Evolutionary conservation across 345 rosid species (phyloP).

Genomic region (Bretschneidera sinensis): DNA sequence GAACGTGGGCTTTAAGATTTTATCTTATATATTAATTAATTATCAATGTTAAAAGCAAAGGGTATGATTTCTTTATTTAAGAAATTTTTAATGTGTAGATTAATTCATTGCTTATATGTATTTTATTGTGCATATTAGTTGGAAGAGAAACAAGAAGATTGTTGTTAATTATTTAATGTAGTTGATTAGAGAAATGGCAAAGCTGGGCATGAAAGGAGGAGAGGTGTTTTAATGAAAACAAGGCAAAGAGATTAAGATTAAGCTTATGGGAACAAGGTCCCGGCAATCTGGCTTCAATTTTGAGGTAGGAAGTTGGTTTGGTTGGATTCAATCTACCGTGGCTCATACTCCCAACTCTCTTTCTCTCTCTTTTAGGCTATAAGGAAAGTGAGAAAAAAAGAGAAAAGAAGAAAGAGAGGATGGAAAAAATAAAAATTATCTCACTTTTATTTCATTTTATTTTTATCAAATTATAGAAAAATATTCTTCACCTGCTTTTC

Average conservation of each 20-base stretch:
- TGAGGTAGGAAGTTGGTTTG: slow-evolving; percentile 33
- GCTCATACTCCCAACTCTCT: neutral
- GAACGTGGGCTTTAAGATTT: slow-evolving; percentile 23
- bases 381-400: no score
- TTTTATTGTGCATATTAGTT: slow-evolving; percentile 1
- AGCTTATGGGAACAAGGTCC: slow-evolving; percentile 39
- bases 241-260: slow-evolving; percentile 35
- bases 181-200: slow-evolving; percentile 35
- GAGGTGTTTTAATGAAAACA: slow-evolving; percentile 47
- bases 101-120: no score
- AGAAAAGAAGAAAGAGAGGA: no score
- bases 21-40: neutral
- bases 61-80: neutral
- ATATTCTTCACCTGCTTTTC: no score
- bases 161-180: neutral
- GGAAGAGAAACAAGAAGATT: slow-evolving; percentile 14
- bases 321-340: slow-evolving; percentile 21
- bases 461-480: no score
- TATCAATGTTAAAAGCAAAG: neutral
- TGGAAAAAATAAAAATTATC: no score
- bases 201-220: slow-evolving; percentile 50
- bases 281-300: slow-evolving; percentile 39
- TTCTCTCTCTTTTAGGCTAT: neutral
- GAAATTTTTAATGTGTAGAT: neutral
- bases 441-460: no score